phyloP scores from a whole-genome alignment of 768 basidiomycete species.

The Boletus fagicola region DNA sequence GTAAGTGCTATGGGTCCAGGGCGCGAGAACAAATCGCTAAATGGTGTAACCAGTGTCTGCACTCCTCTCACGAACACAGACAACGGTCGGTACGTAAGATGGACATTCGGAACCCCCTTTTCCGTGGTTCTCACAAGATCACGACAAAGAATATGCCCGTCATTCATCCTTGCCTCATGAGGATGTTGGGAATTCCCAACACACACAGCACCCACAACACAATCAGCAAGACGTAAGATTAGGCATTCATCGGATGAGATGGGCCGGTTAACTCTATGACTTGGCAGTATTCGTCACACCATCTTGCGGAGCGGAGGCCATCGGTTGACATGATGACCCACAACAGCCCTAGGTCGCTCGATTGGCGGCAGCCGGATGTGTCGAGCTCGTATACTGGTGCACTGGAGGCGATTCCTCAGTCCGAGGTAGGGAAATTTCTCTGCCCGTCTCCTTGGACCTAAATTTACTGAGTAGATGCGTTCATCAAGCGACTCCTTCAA shows the following conservation, averaged over 20 bases:
- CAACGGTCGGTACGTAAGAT: constrained; percentile 34
- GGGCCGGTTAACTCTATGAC: constrained; percentile 20
- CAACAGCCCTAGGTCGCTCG: constrained; percentile 33
- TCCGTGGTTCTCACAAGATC: constrained; percentile 19
- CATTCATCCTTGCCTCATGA: constrained; percentile 33
- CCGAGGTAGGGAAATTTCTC: constrained; percentile 30
- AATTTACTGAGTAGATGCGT: constrained; percentile 36
- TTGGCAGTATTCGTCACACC: constrained; percentile 34
- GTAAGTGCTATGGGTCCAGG: constrained; percentile 29
- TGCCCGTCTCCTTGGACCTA: constrained; percentile 18
- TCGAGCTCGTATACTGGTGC: constrained; percentile 29
- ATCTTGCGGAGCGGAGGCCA: constrained; percentile 33
- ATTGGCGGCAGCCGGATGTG: constrained; percentile 36
- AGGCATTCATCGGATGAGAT: constrained; percentile 13
- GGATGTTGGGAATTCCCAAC: constrained; percentile 31
- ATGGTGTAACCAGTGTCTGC: constrained; percentile 29
- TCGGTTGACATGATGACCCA: constrained; percentile 35
- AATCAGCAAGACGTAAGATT: constrained; percentile 35
- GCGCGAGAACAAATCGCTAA: constrained; percentile 22
- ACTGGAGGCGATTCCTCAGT: constrained; percentile 33
- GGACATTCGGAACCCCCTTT: constrained; percentile 7
- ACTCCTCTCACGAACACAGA: constrained; percentile 36
- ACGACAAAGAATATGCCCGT: constrained; percentile 33
- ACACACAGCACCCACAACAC: constrained; percentile 29
- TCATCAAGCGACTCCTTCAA: constrained; percentile 39